A percentile compares a stretch with the other conserved stretches of the same genome.
Evolutionary conservation across 2,329 filamentous ascomycete species (phyloP).

Genomic region (Penicillium sp.): DNA sequence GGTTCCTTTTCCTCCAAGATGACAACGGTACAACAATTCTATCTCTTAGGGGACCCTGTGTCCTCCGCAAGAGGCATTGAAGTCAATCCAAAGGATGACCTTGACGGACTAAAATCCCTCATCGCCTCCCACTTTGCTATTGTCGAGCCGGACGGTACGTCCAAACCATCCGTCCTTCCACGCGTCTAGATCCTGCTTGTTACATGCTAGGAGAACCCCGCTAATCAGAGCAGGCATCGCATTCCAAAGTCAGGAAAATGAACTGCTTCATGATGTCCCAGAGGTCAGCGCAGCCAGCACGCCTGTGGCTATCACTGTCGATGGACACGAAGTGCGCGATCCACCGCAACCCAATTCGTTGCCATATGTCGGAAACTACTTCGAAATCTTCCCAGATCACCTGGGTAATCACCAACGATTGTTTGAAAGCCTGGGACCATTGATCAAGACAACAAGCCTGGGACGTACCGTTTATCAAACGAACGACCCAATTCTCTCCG

Average conservation of each 20-base stretch:
- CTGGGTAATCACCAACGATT: constrained; percentile 57
- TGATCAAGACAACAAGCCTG: constrained; percentile 54
- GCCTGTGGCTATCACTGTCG: constrained; percentile 14
- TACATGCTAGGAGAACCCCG: too few relatives aligned
- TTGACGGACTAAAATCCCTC: constrained; percentile 7
- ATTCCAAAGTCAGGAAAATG: background rate
- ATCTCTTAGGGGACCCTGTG: constrained; percentile 20
- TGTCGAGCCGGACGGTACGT: constrained; percentile 10
- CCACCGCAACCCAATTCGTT: constrained; percentile 19
- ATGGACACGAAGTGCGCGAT: constrained; percentile 14
- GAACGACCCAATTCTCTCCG: constrained; percentile 50
- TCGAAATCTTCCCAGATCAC: constrained; percentile 57
- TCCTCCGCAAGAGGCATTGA: constrained; percentile 5
- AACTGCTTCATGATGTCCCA: constrained; percentile 11
- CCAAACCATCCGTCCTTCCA: background rate
- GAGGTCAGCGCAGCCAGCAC: constrained; percentile 11
- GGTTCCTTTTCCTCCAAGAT: background rate
- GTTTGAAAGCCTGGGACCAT: constrained; percentile 53
- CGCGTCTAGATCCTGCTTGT: too few relatives aligned
- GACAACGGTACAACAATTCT: constrained; percentile 22
- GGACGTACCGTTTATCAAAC: constrained; percentile 52
- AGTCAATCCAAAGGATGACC: constrained; percentile 1
- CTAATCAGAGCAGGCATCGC: background rate
- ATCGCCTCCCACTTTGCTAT: constrained; percentile 16
- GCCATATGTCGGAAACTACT: constrained; percentile 52